Evolutionary conservation across 2,329 filamentous ascomycete genomes (phyloP).

Genomic region (Aureobasidium sp.): DNA sequence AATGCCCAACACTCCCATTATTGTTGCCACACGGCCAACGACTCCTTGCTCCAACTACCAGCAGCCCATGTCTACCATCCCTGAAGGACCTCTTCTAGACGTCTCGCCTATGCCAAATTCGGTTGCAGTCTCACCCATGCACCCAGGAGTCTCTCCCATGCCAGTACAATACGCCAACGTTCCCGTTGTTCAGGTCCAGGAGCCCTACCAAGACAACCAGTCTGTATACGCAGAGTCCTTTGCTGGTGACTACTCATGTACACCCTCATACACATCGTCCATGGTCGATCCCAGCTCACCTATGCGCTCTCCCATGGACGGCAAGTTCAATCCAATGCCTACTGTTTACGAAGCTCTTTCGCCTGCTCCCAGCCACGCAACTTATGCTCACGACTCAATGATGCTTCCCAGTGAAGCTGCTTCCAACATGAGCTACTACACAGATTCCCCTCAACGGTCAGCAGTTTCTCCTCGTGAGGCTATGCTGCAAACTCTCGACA

Average conservation of each 20-base stretch:
- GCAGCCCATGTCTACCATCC: neutral
- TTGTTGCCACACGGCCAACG: constrained; percentile 15
- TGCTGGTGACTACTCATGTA: constrained; percentile 38
- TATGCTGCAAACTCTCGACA: constrained; percentile 45
- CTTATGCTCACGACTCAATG: constrained; percentile 16
- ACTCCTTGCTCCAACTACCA: constrained; percentile 13
- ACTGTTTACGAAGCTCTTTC: constrained; percentile 30
- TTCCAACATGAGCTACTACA: constrained; percentile 17
- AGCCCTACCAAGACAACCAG: constrained; percentile 27
- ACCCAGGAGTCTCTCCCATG: constrained; percentile 40
- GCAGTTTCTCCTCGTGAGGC: constrained; percentile 29
- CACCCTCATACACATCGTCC: constrained; percentile 44
- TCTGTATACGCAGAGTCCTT: constrained; percentile 21
- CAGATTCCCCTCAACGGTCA: constrained; percentile 16
- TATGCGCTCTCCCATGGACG: constrained; percentile 27
- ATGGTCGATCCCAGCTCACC: constrained; percentile 41
- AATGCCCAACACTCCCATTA: constrained; percentile 25
- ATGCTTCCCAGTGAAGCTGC: constrained; percentile 18
- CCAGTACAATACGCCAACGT: constrained; percentile 41
- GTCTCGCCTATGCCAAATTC: constrained; percentile 35
- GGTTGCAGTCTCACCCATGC: constrained; percentile 40
- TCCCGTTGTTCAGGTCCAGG: constrained; percentile 38
- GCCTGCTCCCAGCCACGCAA: constrained; percentile 29
- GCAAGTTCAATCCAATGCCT: constrained; percentile 31
- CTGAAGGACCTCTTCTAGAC: constrained; percentile 40